Conservation (phyloP, 2,329 filamentous ascomycete species). For the Cytospora leucostoma region DNA sequence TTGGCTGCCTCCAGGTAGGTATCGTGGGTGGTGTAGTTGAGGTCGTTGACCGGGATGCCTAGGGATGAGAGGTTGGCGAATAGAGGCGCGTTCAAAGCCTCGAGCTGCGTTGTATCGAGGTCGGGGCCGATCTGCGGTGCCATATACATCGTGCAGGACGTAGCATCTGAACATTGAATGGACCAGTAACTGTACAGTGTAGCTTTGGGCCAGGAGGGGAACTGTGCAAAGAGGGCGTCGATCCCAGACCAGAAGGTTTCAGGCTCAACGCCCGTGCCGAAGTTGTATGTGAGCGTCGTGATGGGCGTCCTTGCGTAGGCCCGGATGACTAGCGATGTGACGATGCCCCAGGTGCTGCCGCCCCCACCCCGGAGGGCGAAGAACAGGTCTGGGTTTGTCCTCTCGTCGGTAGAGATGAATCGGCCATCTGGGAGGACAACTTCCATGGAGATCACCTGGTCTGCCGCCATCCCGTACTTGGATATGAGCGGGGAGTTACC, state of each 20-base stretch:
- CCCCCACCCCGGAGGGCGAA: constrained; percentile 53
- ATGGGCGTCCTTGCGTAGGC: constrained; percentile 32
- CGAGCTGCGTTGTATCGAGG: constrained; percentile 9
- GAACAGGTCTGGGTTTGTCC: constrained; percentile 48
- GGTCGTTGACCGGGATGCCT: constrained; percentile 35
- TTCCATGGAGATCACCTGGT: constrained; percentile 51
- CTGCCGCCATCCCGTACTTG: constrained; percentile 51
- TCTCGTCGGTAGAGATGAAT: constrained; percentile 44
- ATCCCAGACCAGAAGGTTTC: constrained; percentile 41
- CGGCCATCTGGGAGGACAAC: constrained; percentile 50
- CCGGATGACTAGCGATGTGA: constrained; percentile 35
- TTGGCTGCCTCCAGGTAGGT: constrained; percentile 35
- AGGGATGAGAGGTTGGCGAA: constrained; percentile 51
- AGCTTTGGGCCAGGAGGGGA: constrained; percentile 34
- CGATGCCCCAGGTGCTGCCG: constrained; percentile 42
- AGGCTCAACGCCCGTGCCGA: constrained; percentile 47
- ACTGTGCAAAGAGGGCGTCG: constrained; percentile 34
- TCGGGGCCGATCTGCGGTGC: constrained; percentile 25
- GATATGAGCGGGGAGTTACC: constrained; percentile 56
- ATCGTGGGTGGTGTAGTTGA: constrained; percentile 32
- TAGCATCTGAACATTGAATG: constrained; percentile 29
- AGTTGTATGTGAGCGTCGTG: constrained; percentile 32
- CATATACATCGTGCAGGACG: constrained; percentile 32
- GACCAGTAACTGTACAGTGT: constrained; percentile 38
- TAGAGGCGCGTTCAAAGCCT: constrained; percentile 23